Conservation (phyloP, 148 eudicot genomes). For the Amaranthus cruentus region DNA sequence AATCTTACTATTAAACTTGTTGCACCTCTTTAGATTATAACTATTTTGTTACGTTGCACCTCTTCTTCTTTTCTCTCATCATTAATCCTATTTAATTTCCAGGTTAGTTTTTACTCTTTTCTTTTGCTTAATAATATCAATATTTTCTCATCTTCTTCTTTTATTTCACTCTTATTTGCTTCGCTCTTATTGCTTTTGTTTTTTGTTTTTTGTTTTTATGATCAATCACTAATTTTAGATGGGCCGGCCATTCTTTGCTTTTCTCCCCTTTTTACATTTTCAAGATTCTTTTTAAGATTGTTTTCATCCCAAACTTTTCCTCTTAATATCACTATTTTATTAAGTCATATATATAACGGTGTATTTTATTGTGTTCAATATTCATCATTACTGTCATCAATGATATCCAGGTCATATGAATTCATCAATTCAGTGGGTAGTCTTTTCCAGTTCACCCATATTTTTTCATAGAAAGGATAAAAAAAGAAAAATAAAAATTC, state of each 20-base stretch:
- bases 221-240: slow-evolving; percentile 6
- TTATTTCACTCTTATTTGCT: neutral
- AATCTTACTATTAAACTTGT: neutral
- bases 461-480: neutral
- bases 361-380: neutral
- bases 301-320: neutral
- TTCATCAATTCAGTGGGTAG: slow-evolving; percentile 3
- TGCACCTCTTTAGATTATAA: neutral
- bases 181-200: neutral
- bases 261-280: neutral
- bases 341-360: neutral
- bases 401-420: neutral
- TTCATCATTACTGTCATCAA: neutral
- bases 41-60: neutral
- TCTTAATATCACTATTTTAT: neutral
- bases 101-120: slow-evolving; percentile 14
- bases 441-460: neutral
- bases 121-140: neutral
- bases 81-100: neutral
- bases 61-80: neutral
- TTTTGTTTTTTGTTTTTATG: neutral
- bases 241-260: neutral
- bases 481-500: neutral
- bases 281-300: neutral
- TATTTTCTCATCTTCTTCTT: neutral